Evolutionary conservation across 2,329 filamentous ascomycete genomes (phyloP).

Genomic region (Cladorrhinum sp.): DNA sequence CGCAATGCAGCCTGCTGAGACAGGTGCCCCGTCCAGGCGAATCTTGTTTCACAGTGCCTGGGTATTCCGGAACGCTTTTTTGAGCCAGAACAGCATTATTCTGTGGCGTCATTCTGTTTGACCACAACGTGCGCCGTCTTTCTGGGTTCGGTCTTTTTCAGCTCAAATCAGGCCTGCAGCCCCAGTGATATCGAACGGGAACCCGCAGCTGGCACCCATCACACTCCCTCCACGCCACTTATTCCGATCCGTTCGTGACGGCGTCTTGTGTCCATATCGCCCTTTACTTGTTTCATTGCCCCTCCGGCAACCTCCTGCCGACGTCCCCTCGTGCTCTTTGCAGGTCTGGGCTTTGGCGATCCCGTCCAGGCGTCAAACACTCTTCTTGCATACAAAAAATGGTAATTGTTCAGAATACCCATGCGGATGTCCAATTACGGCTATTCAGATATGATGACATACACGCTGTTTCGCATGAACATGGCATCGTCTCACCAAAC

Average conservation of each 20-base stretch:
- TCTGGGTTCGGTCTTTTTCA: neutral
- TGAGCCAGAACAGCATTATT: neutral
- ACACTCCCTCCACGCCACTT: neutral
- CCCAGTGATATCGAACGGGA: neutral
- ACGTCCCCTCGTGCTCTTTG: no score
- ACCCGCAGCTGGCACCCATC: constrained; percentile 1
- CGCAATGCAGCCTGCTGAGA: constrained; percentile 4
- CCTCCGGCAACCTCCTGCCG: constrained; percentile 5
- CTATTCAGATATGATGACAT: no score
- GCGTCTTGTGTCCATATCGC: neutral
- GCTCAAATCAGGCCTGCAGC: neutral
- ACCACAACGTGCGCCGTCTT: neutral
- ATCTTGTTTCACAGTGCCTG: neutral
- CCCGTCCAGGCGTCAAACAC: constrained; percentile 4
- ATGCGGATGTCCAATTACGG: no score
- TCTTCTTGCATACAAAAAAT: neutral
- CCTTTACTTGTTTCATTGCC: constrained; percentile 6
- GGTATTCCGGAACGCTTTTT: neutral
- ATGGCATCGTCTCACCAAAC: neutral
- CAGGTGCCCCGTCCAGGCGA: neutral
- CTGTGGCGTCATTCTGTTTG: neutral
- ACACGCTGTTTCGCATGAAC: neutral
- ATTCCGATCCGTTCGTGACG: neutral
- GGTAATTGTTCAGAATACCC: neutral
- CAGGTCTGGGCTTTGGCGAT: constrained; percentile 4